Conservation (phyloP, 805 yeast species). For the Starmerella ratchasimensis region DNA sequence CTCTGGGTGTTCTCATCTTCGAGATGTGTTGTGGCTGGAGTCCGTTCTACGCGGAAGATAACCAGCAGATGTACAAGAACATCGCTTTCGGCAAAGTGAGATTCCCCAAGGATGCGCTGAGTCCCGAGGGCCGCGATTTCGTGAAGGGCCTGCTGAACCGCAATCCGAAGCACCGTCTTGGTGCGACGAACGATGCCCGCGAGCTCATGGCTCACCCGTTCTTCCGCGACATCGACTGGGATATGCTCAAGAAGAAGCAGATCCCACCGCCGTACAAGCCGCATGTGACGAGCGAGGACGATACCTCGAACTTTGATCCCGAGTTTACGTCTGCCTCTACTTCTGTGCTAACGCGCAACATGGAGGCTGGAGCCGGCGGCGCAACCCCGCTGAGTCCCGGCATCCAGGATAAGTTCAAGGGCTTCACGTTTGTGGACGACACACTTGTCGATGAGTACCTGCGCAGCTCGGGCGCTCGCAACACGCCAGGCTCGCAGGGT, state of each 20-base stretch:
- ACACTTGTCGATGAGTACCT: conserved; percentile 83
- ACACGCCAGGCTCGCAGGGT: conserved; percentile 2
- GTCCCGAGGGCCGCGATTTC: conserved; percentile 86
- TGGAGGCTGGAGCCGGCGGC: conserved; percentile 26
- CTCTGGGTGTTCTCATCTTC: conserved; percentile 87
- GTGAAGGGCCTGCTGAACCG: conserved; percentile 91
- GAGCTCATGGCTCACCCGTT: conserved; percentile 88
- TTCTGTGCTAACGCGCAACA: conserved; percentile 48
- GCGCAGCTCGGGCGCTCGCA: conserved; percentile 8
- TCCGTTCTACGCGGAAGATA: conserved; percentile 94
- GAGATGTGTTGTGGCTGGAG: conserved; percentile 99
- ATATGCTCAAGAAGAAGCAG: conserved; percentile 55
- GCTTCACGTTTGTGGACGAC: conserved; percentile 92
- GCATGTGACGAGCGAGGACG: conserved; percentile 77
- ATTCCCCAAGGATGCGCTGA: conserved; percentile 89
- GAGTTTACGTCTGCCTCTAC: conserved; percentile 91
- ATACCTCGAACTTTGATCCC: conserved; percentile 94
- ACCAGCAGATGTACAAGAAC: conserved; percentile 97
- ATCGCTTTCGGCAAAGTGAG: conserved; percentile 97
- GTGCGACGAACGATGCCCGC: conserved; percentile 81
- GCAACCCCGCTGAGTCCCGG: conserved; percentile 81
- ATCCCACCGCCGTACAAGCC: conserved; percentile 97
- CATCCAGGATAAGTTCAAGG: conserved; percentile 90
- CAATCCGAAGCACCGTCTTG: conserved; percentile 89
- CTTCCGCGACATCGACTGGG: conserved; percentile 87